Percentiles rank a stretch among this genome's conserved stretches.
Conservation (phyloP, 768 basidiomycete species). For the Macrolepiota fuliginosa region DNA sequence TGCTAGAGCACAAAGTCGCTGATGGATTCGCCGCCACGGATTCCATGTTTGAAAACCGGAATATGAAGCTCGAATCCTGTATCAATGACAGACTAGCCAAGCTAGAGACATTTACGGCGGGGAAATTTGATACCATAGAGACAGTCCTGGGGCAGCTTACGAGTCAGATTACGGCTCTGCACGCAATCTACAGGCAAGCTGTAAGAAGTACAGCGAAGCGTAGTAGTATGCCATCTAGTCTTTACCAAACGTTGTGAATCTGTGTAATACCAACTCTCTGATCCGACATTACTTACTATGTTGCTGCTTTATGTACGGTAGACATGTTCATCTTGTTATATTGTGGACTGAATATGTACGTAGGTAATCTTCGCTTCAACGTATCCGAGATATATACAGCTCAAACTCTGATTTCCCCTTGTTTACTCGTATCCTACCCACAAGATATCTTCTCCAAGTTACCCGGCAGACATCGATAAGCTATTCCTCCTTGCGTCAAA, state of each 20-base stretch:
- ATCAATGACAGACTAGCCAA: slow-evolving; percentile 23
- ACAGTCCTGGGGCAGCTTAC: slow-evolving; percentile 23
- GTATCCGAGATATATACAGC: too few relatives aligned
- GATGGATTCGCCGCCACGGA: slow-evolving; percentile 23
- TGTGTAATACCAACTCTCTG: too few relatives aligned
- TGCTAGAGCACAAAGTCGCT: slow-evolving; percentile 26
- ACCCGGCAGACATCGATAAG: too few relatives aligned
- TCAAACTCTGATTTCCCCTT: too few relatives aligned
- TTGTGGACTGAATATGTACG: too few relatives aligned
- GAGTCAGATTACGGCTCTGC: slow-evolving; percentile 26
- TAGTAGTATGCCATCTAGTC: slow-evolving; percentile 1
- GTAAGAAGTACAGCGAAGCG: slow-evolving; percentile 16
- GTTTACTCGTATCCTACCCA: too few relatives aligned
- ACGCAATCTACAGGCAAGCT: slow-evolving; percentile 26
- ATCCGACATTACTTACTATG: too few relatives aligned
- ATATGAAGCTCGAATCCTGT: slow-evolving; percentile 23
- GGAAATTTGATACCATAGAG: slow-evolving; percentile 23
- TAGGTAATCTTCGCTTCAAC: too few relatives aligned
- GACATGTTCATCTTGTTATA: too few relatives aligned
- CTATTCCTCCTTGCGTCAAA: too few relatives aligned
- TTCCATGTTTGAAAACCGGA: slow-evolving; percentile 22
- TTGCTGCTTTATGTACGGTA: too few relatives aligned
- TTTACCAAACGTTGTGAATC: not conserved
- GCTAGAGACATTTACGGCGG: slow-evolving; percentile 22
- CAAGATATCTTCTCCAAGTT: too few relatives aligned